phyloP scores from a whole-genome alignment of 108 stramenopile genomes.

The Conticribra weissflogii region DNA sequence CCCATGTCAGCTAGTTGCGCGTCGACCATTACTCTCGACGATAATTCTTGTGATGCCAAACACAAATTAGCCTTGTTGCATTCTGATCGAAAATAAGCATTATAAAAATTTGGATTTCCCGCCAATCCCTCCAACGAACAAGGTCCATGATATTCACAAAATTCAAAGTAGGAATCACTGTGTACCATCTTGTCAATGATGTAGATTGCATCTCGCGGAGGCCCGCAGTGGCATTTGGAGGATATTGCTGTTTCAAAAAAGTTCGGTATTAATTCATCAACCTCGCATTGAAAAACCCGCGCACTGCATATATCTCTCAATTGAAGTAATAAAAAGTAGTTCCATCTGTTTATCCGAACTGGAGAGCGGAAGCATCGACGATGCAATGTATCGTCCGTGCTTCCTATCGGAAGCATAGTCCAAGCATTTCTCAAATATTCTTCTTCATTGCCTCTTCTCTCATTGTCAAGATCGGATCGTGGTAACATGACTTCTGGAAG shows the following conservation, averaged over 20 bases:
- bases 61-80: no score
- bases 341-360: conserved; percentile 29
- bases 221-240: conserved; percentile 18
- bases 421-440: conserved; percentile 17
- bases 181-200: conserved; percentile 36
- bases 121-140: conserved; percentile 33
- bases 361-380: conserved; percentile 32
- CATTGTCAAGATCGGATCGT: conserved; percentile 1
- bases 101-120: conserved; percentile 43
- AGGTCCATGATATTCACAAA: conserved; percentile 49
- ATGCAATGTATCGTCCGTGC: conserved; percentile 19
- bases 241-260: neutral
- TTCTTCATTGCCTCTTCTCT: neutral
- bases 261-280: neutral
- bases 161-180: conserved; percentile 32
- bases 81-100: conserved; percentile 18
- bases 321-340: conserved; percentile 22
- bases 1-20: conserved; percentile 12
- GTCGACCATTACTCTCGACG: conserved; percentile 10
- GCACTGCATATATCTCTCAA: conserved; percentile 38
- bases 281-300: neutral
- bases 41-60: no score
- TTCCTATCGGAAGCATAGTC: conserved; percentile 31
- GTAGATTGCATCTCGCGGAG: conserved; percentile 23
- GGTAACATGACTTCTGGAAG: conserved; percentile 27